Evolutionary conservation across 139 green algal genomes (phyloP), one percentile per base, ranked within the genome.

Genomic region (Desmodesmus armatus): DNA sequence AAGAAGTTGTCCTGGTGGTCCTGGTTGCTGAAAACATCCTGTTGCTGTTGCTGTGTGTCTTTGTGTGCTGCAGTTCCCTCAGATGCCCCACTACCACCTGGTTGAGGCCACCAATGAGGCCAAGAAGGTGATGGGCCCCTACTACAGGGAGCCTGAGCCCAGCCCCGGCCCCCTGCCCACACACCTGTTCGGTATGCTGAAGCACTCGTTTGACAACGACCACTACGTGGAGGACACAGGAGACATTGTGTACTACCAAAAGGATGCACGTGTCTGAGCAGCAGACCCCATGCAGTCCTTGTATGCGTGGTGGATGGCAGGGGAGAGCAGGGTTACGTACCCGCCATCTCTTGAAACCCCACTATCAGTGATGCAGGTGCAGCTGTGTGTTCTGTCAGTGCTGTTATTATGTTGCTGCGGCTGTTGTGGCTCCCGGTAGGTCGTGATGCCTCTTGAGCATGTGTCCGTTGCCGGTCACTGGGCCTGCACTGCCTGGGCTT

Each of bases 11-110:
- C 21, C 21, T 21, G 21, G 39, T 25, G 6, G 21, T 23, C 25
- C 40, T 51, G 74, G 21, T 29, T 69, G 33, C 49, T 69, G 33
- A n/a, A n/a, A n/a, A n/a, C n/a, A n/a, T n/a, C n/a, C n/a, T n/a
- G n/a, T n/a, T n/a, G n/a, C n/a, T n/a, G n/a, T n/a, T n/a, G n/a
- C n/a, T n/a, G n/a, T n/a, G n/a, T n/a, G n/a, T n/a, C n/a, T n/a
- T n/a, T n/a, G 5, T 62, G 49, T 19, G 3, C 51, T 82, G 76
- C 80, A 70, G 70, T 87, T 87, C 71, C 82, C 80, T 60, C 91
- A 98, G 91, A 99, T 99, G 44, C 96, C 96, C 27, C 96, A 99
- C 92, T 99, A 99, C 94, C 91, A 99, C 92, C 88, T 99, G 84
- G 81, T 87, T 71, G 91, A 95, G 51, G 96, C 96, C 15, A 99